phyloP scores from a whole-genome alignment of 2,329 filamentous ascomycete genomes.

The Pseudogymnoascus sp. region DNA sequence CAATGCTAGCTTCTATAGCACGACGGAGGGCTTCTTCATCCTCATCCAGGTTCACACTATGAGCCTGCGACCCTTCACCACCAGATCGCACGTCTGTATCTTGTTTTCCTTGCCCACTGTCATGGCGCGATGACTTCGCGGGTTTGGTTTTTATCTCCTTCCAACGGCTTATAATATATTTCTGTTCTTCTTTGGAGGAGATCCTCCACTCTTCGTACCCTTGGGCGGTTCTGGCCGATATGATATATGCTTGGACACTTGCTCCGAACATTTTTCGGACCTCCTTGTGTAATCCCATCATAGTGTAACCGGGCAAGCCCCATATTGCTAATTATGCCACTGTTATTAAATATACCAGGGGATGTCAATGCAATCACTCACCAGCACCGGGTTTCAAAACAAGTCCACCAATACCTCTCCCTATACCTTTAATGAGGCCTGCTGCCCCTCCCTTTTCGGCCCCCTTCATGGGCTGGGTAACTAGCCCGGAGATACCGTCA shows the following conservation, averaged over 20 bases:
- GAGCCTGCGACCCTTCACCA: conserved; percentile 27
- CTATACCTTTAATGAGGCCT: conserved; percentile 71
- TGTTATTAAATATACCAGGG: conserved; percentile 9
- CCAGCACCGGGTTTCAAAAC: conserved; percentile 55
- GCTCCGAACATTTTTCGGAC: conserved; percentile 61
- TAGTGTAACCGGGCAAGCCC: conserved; percentile 69
- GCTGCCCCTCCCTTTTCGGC: conserved; percentile 54
- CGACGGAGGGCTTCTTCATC: conserved; percentile 36
- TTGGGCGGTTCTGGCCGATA: conserved; percentile 66
- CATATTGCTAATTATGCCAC: conserved; percentile 42
- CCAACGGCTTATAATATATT: conserved; percentile 59
- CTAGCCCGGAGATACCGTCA: conserved; percentile 71
- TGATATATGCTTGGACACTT: conserved; percentile 70
- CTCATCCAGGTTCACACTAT: background rate
- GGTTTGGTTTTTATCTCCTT: conserved; percentile 46
- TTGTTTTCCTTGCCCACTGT: conserved; percentile 24
- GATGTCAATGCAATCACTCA: conserved; percentile 28
- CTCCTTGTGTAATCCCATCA: conserved; percentile 75
- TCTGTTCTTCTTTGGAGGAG: conserved; percentile 49
- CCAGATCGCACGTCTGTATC: background rate
- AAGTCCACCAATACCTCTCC: conserved; percentile 54
- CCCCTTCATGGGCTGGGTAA: conserved; percentile 68
- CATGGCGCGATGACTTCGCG: conserved; percentile 49
- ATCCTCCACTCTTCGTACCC: conserved; percentile 57
- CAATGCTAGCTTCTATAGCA: conserved; percentile 42